These are phyloP conservation scores for Rhizomucor pusillus DNA, from an alignment of 371 early-diverging fungal species.

Conservation along the genomic window DNA sequence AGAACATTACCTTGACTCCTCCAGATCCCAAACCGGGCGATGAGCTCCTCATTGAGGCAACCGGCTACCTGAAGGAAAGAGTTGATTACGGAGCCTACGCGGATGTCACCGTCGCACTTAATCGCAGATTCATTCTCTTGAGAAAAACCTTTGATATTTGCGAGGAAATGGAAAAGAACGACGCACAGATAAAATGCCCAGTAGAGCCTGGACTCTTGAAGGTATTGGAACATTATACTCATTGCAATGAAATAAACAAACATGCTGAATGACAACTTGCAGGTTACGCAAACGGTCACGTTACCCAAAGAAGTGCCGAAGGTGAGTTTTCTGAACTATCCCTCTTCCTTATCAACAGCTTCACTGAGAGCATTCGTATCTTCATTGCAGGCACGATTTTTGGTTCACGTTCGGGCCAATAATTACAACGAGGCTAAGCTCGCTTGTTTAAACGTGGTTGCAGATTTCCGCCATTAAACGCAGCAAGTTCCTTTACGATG, in stretches of 20 bases:
- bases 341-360: background rate
- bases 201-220: constrained; percentile 9
- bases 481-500: background rate
- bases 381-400: constrained; percentile 10
- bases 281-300: constrained; percentile 40
- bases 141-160: constrained; percentile 50
- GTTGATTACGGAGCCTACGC: constrained; percentile 51
- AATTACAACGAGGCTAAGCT: constrained; percentile 9
- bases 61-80: constrained; percentile 35
- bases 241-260: background rate
- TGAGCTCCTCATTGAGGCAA: constrained; percentile 48
- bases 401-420: constrained; percentile 9
- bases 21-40: constrained; percentile 57
- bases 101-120: constrained; percentile 29
- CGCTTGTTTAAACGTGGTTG: constrained; percentile 12
- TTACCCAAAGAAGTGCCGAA: constrained; percentile 52
- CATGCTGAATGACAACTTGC: background rate
- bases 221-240: constrained; percentile 3
- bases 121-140: constrained; percentile 41
- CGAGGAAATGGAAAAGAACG: constrained; percentile 45
- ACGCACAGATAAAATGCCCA: constrained; percentile 24
- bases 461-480: constrained; percentile 17
- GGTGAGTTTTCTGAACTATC: constrained; percentile 19
- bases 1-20: constrained; percentile 17
- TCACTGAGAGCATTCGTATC: background rate